Base-by-base conservation (phyloP, 2,329 filamentous ascomycete genomes). In the Monilinia polystroma region DNA sequence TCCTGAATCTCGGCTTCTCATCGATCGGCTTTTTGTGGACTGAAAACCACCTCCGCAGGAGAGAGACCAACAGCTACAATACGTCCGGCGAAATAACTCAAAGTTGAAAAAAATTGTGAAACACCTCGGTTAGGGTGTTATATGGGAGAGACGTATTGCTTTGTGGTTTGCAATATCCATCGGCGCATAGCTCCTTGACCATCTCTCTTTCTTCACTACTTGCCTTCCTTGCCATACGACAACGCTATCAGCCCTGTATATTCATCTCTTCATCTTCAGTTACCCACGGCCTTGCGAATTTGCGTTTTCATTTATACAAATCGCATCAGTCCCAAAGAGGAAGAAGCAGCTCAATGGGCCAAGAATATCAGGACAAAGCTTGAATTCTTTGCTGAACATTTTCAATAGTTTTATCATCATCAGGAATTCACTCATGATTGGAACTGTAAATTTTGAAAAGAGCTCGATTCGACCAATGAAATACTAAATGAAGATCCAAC, bases 101-200 rank as follows among this genome's bases (percentile, higher is more conserved):
- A 35, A 35, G 32, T 35, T 35, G 4, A 6, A 35, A 32, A 32
- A 32, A 32, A 23, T 32, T 32, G 32, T 6, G 32, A 6, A 32
- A 2, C 32, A 32, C 32, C 32, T 32, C 32, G 4, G 32, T 6
- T 6, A 32, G 4, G 32, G 32, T 32, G 32, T 32, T 32, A 4
- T 32, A 32, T 35, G 5, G 7, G 32, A 35, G 5, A 71, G 1
- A 71, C 11, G 12, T 68, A 29, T 29, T 29, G 29, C 29, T 29
- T 29, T 29, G 2, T 29, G 29, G 29, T 29, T 29, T 58, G 41
- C 70, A 72, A n/a, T 73, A 73, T n/a, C 47, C 35, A 51, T 72
- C 26, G 41, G 59, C 62, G 69, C 5, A 72, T 26, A 47, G 41
- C 12, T 6, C 16, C n/a, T 51, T 51, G 3, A 38, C 12, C 1